Evolutionary conservation across 2,329 filamentous ascomycete genomes (phyloP).

Genomic region (Cryphonectria japonica): DNA sequence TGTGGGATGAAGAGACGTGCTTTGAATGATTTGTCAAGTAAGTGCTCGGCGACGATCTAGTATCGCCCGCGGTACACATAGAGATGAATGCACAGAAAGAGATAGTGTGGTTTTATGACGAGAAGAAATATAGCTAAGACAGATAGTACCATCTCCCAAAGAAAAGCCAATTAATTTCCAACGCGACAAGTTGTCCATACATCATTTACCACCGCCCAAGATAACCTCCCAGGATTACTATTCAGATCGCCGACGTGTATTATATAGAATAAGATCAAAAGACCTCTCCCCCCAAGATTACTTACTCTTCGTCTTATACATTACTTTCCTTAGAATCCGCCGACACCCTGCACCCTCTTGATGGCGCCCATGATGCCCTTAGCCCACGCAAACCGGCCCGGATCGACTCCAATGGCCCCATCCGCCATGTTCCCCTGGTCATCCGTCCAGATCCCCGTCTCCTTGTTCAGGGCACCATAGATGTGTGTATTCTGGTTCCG

Average conservation of each 20-base stretch:
- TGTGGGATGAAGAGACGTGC: background rate
- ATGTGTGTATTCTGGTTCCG: slow-evolving; percentile 66
- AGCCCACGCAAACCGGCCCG: slow-evolving; percentile 60
- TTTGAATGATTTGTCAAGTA: background rate
- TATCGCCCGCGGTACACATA: too few relatives aligned
- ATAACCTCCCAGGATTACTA: background rate
- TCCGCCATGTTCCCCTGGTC: slow-evolving; percentile 50
- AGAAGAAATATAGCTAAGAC: background rate
- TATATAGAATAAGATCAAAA: background rate
- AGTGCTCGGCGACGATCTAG: background rate
- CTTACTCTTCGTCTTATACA: background rate
- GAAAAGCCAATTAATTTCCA: background rate
- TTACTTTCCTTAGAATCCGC: slow-evolving; percentile 47
- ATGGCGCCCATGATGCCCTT: slow-evolving; percentile 62
- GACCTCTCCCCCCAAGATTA: background rate
- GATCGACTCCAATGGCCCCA: slow-evolving; percentile 55
- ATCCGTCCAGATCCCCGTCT: slow-evolving; percentile 68
- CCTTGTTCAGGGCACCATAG: slow-evolving; percentile 56
- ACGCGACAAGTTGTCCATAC: background rate
- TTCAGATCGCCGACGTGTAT: background rate
- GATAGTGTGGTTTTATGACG: background rate
- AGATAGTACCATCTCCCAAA: background rate
- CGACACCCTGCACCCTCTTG: slow-evolving; percentile 59
- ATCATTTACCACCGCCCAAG: background rate
- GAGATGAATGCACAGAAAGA: background rate